Base-by-base conservation (phyloP, 345 rosid genomes). In the Eucalyptus viminalis region DNA sequence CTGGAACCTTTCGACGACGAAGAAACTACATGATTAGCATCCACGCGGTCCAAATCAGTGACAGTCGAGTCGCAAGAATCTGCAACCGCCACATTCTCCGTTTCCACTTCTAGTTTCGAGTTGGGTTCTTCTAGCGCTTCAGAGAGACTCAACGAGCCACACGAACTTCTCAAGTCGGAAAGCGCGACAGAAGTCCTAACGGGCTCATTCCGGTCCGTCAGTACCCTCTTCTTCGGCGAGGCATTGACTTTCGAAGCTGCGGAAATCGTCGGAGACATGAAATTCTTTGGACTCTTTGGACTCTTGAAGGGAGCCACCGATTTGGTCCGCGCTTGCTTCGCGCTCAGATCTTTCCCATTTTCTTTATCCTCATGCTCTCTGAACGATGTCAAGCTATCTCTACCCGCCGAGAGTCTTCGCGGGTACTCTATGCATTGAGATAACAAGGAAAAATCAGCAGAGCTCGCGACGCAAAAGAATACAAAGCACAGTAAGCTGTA, bases 261-360 rank as follows among this genome's bases (percentile, higher is more conserved):
- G 87, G 98, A 95, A 40, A 96, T 94, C 49, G 99, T 96, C 25
- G 98, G 98, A 85, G 97, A 95, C 99, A 95, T 97, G 92, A 97
- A 97, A 92, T 95, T 91, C 95, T 94, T 97, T 40, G 93, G 86
- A 80, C 93, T 91, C 95, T 94, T 97, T n/a, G 93, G 86, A 80
- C 93, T 90, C 88, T 91, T 97, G 50, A 92, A 90, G 88, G 90
- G 50, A 88, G 93, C 89, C 27, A 93, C 94, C 80, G 93, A 92
- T 86, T 89, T 81, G 65, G 93, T 89, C 85, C 93, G 93, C 14
- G 72, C 91, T 58, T 91, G 88, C 89, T 92, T 94, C 21, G 87
- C 44, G 89, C 86, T 80, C 25, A 67, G 92, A 54, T 93, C 94
- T 67, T 89, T 94, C 81, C 93, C 91, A 62, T 95, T 97, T 89